Evolutionary conservation across 805 yeast species (phyloP).

Genomic region (Lipomyces anomalus): DNA sequence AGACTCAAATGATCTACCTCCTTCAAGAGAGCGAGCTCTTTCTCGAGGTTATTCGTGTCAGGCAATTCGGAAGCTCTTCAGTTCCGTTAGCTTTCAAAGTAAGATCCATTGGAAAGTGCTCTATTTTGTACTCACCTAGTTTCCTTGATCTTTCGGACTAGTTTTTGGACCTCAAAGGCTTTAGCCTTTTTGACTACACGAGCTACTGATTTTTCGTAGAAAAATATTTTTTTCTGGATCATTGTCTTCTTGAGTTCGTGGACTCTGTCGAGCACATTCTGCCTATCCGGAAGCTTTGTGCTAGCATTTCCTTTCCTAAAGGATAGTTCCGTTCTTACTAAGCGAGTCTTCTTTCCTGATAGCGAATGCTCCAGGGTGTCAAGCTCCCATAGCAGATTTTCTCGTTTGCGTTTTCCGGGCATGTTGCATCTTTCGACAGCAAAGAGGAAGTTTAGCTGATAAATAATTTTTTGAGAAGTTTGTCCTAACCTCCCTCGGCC

Average conservation of each 20-base stretch:
- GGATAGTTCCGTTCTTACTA: conserved; percentile 32
- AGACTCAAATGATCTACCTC: no score
- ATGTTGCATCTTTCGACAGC: no score
- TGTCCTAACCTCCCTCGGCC: no score
- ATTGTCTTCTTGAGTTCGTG: conserved; percentile 26
- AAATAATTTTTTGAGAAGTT: no score
- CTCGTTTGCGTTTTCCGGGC: conserved; percentile 22
- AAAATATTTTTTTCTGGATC: conserved; percentile 31
- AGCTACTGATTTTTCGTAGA: conserved; percentile 27
- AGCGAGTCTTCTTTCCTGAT: conserved; percentile 25
- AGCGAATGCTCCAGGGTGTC: conserved; percentile 36
- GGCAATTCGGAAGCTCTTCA: no score
- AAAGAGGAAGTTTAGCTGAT: no score
- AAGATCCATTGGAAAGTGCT: no score
- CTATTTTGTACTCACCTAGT: conserved; percentile 15
- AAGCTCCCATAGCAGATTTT: conserved; percentile 35
- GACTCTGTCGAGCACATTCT: conserved; percentile 8
- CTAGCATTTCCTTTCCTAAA: conserved; percentile 9
- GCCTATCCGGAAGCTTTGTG: conserved; percentile 3
- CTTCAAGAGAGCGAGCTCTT: no score
- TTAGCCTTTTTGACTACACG: conserved; percentile 32
- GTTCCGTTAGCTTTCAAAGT: no score
- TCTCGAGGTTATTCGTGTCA: no score
- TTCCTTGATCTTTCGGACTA: conserved; percentile 29
- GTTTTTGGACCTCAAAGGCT: conserved; percentile 32